These are phyloP conservation scores for Neofusicoccum laricinum DNA, from an alignment of 2,329 filamentous ascomycete species.

Conservation along the genomic window DNA sequence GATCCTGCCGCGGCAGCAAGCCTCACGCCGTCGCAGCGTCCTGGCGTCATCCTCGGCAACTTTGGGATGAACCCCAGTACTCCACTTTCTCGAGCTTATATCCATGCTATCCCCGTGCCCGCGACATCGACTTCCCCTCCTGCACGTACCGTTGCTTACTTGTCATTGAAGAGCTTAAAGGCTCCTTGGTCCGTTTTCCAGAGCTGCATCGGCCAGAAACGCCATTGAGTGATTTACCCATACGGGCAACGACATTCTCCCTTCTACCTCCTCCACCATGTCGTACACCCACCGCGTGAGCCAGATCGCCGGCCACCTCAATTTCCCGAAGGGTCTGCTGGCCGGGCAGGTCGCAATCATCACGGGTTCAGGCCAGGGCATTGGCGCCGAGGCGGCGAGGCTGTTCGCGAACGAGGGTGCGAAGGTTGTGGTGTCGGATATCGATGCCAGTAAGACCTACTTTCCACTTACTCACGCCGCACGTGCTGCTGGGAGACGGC, in stretches of 20 bases:
- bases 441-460: slow-evolving; percentile 61
- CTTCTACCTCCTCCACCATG: slow-evolving; percentile 2
- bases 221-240: too few species aligned
- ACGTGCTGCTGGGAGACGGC: too few species aligned
- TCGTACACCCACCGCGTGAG: slow-evolving; percentile 52
- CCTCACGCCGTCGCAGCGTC: too few species aligned
- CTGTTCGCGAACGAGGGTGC: slow-evolving; percentile 87
- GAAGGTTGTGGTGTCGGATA: slow-evolving; percentile 79
- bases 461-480: too few species aligned
- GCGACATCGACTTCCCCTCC: background rate
- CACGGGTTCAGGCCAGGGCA: slow-evolving; percentile 82
- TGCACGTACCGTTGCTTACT: background rate
- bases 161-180: background rate
- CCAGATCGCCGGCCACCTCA: slow-evolving; percentile 76
- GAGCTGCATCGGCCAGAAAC: background rate
- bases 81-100: slow-evolving; percentile 1
- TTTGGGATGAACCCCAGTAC: background rate
- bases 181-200: background rate
- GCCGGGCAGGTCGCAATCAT: slow-evolving; percentile 81
- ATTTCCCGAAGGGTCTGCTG: slow-evolving; percentile 77
- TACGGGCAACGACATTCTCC: too few species aligned
- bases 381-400: slow-evolving; percentile 78
- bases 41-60: slow-evolving; percentile 10
- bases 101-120: background rate
- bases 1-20: background rate